Conservation (phyloP, 73 alveolate genomes). For the Paramecium sonneborni region DNA sequence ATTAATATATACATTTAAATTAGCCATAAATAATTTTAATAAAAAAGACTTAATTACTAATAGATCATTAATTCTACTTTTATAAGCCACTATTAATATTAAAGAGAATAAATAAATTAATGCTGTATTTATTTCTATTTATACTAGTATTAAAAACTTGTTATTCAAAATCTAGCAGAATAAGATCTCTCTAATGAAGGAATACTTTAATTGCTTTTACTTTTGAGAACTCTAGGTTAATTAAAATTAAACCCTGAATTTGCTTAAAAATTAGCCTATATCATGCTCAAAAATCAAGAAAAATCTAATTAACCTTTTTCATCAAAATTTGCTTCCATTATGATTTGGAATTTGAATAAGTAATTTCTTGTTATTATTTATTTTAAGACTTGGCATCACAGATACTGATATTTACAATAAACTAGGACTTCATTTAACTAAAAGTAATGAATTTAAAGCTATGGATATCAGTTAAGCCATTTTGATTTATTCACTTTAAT, state of each 20-base stretch:
- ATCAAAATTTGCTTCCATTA: background rate
- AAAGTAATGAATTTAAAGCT: background rate
- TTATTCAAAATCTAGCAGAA: background rate
- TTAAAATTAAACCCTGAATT: background rate
- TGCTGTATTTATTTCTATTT: background rate
- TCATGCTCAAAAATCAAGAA: background rate
- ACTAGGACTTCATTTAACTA: background rate
- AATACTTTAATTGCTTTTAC: background rate
- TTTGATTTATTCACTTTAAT: background rate
- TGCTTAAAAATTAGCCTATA: background rate
- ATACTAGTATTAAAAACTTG: background rate
- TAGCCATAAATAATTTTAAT: background rate
- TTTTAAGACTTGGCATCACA: background rate
- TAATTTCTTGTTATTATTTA: background rate
- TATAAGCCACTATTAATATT: background rate
- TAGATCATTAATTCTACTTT: background rate
- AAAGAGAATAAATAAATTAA: slow-evolving; percentile 6
- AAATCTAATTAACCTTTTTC: background rate
- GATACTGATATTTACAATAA: background rate
- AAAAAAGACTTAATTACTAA: background rate
- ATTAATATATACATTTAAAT: background rate
- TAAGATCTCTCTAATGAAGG: slow-evolving; percentile 10
- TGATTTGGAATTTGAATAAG: slow-evolving; percentile 30
- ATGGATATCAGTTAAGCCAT: slow-evolving; percentile 32
- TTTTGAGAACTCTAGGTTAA: background rate